Evolutionary conservation across 163 green algal genomes (phyloP).

Genomic region (Scenedesmus sp.): DNA sequence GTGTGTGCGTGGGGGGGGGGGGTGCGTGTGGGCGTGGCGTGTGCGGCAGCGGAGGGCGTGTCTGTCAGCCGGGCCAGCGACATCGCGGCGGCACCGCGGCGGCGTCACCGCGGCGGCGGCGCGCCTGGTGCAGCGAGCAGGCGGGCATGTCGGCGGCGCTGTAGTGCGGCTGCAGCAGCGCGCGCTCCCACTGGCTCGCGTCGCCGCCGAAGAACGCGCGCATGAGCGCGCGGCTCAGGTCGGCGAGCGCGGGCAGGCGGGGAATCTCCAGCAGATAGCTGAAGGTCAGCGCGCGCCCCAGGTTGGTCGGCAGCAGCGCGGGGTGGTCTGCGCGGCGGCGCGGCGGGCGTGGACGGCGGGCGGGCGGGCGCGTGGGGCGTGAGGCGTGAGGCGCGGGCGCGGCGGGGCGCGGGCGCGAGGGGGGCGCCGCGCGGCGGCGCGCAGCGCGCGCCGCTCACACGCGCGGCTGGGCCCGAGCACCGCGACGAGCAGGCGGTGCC

Average conservation of each 20-base stretch:
- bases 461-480: not conserved
- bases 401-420: no score
- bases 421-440: not conserved
- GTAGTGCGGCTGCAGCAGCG: constrained; percentile 95
- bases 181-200: constrained; percentile 89
- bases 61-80: no score
- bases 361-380: no score
- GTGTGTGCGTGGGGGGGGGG: no score
- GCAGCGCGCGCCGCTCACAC: constrained; percentile 3
- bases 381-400: no score
- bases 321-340: constrained; percentile 6
- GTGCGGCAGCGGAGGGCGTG: no score
- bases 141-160: constrained; percentile 84
- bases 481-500: constrained; percentile 29
- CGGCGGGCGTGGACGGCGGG: no score
- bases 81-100: no score
- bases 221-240: constrained; percentile 29
- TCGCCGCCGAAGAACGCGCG: constrained; percentile 77
- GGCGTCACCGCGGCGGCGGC: constrained; percentile 11
- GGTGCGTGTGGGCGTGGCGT: no score
- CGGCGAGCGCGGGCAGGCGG: constrained; percentile 16
- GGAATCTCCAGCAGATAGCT: not conserved
- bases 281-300: constrained; percentile 19
- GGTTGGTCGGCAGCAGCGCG: constrained; percentile 19
- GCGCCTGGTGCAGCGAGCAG: constrained; percentile 35